Base-by-base conservation (phyloP, 2,329 filamentous ascomycete species). In the Xylariaceae sp. region DNA sequence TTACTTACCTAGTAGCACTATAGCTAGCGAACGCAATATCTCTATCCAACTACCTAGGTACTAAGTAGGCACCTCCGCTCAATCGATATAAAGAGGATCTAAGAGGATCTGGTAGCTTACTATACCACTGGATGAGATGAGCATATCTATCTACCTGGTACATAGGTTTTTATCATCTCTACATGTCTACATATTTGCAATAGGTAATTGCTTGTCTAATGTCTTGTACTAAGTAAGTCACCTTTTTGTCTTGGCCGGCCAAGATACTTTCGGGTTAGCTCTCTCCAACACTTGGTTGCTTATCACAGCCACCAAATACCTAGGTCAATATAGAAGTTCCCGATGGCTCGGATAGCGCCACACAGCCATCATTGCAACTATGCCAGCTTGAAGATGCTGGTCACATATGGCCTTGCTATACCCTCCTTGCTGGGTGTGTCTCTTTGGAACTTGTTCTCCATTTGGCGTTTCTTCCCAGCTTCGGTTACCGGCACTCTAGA, bases 291-390 rank as follows among this genome's bases (percentile, higher is more conserved):
- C 28, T 12, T 12, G 12, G 28, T 31, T 31, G 28, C 28, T 31
- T 31, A 31, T 31, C 28, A 12, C 28, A 12, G 12, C 7, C 28
- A 7, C 7, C 28, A 31, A 7, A 6, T 31, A n/a, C n/a, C n/a
- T n/a, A n/a, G n/a, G 11, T 49, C 44, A 29, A 37, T 55, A 56
- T 51, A 56, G 47, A 46, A 31, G 29, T 39, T 60, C 53, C 52
- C 53, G 57, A 40, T 53, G 41, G 53, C 47, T 56, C 48, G 53
- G 47, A 41, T 48, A 37, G 34, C 40, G 56, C 45, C 45, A 55
- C 40, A 16, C 26, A 28, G 17, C 33, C 29, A 41, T 34, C 34
- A 21, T 16, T 49, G 26, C 29, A 40, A 60, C 46, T 14, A 43
- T 45, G 17, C 34, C 34, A 40, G 24, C 33, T 31, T 12, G 28